Conservation (phyloP, 768 basidiomycete species). For the Macrolepiota albuminosa region DNA sequence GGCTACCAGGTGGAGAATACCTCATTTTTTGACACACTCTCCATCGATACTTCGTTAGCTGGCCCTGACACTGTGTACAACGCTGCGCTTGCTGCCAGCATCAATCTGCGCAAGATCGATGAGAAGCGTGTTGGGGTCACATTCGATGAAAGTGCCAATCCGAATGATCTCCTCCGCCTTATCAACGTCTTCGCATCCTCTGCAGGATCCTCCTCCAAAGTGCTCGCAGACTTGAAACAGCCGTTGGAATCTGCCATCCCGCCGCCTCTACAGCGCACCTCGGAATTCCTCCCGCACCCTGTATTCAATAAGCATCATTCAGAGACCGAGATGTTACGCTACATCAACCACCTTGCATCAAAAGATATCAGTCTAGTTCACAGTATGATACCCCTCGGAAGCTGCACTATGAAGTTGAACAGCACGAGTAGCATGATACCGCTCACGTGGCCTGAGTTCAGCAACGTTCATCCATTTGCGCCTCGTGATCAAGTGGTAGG, state of each 20-base stretch:
- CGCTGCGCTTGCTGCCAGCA: constrained; percentile 53
- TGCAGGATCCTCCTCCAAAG: constrained; percentile 44
- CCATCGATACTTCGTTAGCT: constrained; percentile 62
- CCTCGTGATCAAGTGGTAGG: constrained; percentile 88
- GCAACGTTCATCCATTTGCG: constrained; percentile 87
- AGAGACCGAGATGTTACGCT: constrained; percentile 98
- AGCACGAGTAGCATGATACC: constrained; percentile 98
- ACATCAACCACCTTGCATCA: constrained; percentile 88
- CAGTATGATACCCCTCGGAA: constrained; percentile 93
- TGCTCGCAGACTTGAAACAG: constrained; percentile 44
- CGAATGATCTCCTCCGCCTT: constrained; percentile 69
- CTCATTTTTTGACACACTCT: constrained; percentile 91
- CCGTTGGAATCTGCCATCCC: constrained; percentile 47
- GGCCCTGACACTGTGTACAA: constrained; percentile 63
- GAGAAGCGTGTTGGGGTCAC: constrained; percentile 78
- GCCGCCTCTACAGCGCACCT: constrained; percentile 50
- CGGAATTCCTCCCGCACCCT: constrained; percentile 74
- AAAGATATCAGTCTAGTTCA: constrained; percentile 96
- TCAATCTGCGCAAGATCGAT: constrained; percentile 83
- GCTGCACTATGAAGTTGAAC: constrained; percentile 98
- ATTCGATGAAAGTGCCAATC: constrained; percentile 84
- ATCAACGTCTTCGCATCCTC: constrained; percentile 73
- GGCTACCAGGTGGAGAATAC: constrained; percentile 72
- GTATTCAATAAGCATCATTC: constrained; percentile 98
- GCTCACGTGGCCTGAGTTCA: constrained; percentile 91